Conservation (phyloP, 228 moss, liverwort and hornwort genomes). For the Sphagnum magellanicum region DNA sequence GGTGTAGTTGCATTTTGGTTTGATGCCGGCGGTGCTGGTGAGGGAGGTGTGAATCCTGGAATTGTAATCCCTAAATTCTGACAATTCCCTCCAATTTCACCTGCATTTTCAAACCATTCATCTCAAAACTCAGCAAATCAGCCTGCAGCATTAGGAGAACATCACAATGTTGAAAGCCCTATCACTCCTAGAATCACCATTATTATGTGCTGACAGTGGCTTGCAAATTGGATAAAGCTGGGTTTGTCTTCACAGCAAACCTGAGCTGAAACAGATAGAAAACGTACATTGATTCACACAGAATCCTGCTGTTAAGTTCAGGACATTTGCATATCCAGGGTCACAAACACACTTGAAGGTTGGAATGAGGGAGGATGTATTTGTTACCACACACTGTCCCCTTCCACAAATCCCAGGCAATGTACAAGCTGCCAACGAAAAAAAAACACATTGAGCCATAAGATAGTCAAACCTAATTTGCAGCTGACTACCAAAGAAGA, state of each 20-base stretch:
- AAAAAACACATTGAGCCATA: not conserved
- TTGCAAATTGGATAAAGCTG: too few relatives aligned
- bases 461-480: too few relatives aligned
- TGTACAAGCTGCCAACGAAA: slow-evolving; percentile 29
- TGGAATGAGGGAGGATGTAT: slow-evolving; percentile 25
- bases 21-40: not conserved
- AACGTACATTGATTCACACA: slow-evolving; percentile 35
- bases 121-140: too few relatives aligned
- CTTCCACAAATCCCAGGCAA: slow-evolving; percentile 42
- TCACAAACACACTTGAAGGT: slow-evolving; percentile 47
- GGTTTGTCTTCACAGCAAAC: too few relatives aligned
- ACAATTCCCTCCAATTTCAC: slow-evolving; percentile 40
- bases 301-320: slow-evolving; percentile 43
- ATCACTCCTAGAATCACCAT: too few relatives aligned
- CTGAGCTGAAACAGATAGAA: too few relatives aligned
- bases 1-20: not conserved
- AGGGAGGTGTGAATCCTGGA: slow-evolving; percentile 15
- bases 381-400: slow-evolving; percentile 21
- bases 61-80: slow-evolving; percentile 29
- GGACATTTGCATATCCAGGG: slow-evolving; percentile 43
- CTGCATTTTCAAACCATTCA: slow-evolving; percentile 11
- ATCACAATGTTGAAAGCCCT: too few relatives aligned
- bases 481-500: not conserved
- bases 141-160: too few relatives aligned
- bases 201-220: too few relatives aligned